Evolutionary conservation across 768 basidiomycete species (phyloP).

Genomic region (Russula virescens): DNA sequence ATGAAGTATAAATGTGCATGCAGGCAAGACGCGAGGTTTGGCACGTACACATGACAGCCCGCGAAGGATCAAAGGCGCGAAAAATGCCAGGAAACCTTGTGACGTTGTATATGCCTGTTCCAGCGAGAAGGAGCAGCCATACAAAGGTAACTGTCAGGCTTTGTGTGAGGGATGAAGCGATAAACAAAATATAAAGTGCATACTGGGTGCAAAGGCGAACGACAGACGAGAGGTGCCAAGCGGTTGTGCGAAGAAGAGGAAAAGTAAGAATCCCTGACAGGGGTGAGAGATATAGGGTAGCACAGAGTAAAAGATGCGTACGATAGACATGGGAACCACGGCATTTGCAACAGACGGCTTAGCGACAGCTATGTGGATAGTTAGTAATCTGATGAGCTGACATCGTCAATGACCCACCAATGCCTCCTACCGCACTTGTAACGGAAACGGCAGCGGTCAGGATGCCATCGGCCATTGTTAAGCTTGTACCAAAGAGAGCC

Average conservation of each 20-base stretch:
- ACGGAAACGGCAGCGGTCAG: conserved; percentile 67
- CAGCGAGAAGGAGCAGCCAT: conserved; percentile 50
- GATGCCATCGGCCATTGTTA: conserved; percentile 64
- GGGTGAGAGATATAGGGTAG: background rate
- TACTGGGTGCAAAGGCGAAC: conserved; percentile 50
- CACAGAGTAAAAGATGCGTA: conserved; percentile 27
- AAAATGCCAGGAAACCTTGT: conserved; percentile 51
- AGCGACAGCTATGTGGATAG: conserved; percentile 39
- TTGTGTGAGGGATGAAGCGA: background rate
- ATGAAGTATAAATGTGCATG: background rate
- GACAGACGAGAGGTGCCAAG: conserved; percentile 53
- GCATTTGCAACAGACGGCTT: conserved; percentile 41
- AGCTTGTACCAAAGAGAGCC: conserved; percentile 58
- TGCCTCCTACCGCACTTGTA: conserved; percentile 62
- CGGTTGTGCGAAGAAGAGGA: conserved; percentile 53
- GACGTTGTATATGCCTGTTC: conserved; percentile 55
- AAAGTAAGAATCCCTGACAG: conserved; percentile 45
- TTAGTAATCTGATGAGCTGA: background rate
- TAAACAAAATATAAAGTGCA: conserved; percentile 16
- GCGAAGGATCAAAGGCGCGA: conserved; percentile 61
- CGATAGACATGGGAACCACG: conserved; percentile 56
- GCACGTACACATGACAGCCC: conserved; percentile 50
- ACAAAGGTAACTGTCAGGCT: conserved; percentile 42
- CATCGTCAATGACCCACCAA: conserved; percentile 28
- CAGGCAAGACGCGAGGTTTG: background rate